A percentile compares a stretch with the other conserved stretches of the same genome.
These are phyloP conservation scores for Candida taoyuanica DNA, from an alignment of 805 yeast species.

Conservation along the genomic window DNA sequence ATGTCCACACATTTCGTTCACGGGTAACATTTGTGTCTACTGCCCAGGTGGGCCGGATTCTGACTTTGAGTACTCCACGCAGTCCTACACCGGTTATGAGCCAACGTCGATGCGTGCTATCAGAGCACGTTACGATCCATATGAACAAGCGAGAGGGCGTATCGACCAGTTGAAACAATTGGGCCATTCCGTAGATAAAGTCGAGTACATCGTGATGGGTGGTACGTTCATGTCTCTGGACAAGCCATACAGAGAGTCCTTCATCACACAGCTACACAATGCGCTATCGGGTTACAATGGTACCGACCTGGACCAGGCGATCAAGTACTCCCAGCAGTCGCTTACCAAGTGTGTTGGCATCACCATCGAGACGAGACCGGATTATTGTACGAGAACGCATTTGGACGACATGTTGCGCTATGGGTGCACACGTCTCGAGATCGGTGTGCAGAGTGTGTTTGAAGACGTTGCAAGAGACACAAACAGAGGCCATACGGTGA, in stretches of 20 bases:
- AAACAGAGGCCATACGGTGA: conserved; percentile 96
- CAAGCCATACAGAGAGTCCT: conserved; percentile 80
- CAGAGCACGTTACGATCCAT: conserved; percentile 96
- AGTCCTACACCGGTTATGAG: conserved; percentile 96
- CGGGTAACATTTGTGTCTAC: conserved; percentile 96
- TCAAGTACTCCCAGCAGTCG: conserved; percentile 85
- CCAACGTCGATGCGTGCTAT: conserved; percentile 99
- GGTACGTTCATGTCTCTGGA: conserved; percentile 98
- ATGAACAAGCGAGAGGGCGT: conserved; percentile 97
- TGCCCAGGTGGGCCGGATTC: conserved; percentile 99
- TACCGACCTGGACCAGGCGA: conserved; percentile 83
- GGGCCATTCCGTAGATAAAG: conserved; percentile 96
- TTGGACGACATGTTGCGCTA: conserved; percentile 91
- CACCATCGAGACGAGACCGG: conserved; percentile 97
- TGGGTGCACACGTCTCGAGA: conserved; percentile 95
- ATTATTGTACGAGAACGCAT: conserved; percentile 95
- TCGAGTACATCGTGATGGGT: conserved; percentile 97
- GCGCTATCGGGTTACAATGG: conserved; percentile 93
- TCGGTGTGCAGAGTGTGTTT: conserved; percentile 95
- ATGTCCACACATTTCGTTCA: conserved; percentile 98
- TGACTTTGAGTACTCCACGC: conserved; percentile 96
- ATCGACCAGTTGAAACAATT: conserved; percentile 91
- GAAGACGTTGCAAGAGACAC: conserved; percentile 99
- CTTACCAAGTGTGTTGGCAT: conserved; percentile 97
- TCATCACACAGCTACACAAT: conserved; percentile 86